Conservation (phyloP, 768 basidiomycete species). For the Naganishia kalamii region DNA sequence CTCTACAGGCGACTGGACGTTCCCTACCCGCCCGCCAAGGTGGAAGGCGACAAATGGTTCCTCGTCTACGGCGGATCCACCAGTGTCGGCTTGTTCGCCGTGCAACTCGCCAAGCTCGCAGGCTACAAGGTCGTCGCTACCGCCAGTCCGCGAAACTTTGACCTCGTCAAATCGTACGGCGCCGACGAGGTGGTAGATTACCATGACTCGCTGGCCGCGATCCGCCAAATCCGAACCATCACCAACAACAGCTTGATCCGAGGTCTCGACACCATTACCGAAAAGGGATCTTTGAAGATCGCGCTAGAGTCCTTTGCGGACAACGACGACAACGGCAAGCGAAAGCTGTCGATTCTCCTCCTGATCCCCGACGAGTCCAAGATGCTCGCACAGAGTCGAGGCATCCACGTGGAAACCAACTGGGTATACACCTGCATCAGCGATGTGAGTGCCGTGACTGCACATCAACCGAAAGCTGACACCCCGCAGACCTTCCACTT, state of each 20-base stretch:
- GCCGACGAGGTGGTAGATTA: slow-evolving; percentile 52
- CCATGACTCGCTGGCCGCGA: slow-evolving; percentile 27
- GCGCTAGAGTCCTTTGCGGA: slow-evolving; percentile 28
- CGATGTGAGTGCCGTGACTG: slow-evolving; percentile 23
- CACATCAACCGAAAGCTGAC: background rate
- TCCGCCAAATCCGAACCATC: slow-evolving; percentile 33
- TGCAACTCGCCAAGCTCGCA: slow-evolving; percentile 40
- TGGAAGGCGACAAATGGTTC: slow-evolving; percentile 19
- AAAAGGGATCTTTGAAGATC: slow-evolving; percentile 28
- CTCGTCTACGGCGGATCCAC: slow-evolving; percentile 44
- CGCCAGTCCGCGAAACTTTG: slow-evolving; percentile 47
- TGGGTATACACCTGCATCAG: slow-evolving; percentile 35
- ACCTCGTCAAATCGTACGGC: slow-evolving; percentile 47
- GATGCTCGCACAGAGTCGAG: slow-evolving; percentile 19
- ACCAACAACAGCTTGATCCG: slow-evolving; percentile 27
- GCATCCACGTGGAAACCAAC: slow-evolving; percentile 29
- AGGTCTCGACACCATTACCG: slow-evolving; percentile 34
- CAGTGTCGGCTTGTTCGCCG: slow-evolving; percentile 46
- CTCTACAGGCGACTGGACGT: slow-evolving; percentile 15
- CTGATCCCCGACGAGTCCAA: slow-evolving; percentile 24
- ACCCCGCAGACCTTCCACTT: slow-evolving; percentile 33
- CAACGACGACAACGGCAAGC: slow-evolving; percentile 18
- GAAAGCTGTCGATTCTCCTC: slow-evolving; percentile 27
- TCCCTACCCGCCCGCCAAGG: slow-evolving; percentile 16
- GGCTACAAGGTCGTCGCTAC: slow-evolving; percentile 47